These are phyloP conservation scores for Forsythia suspensa DNA, from an alignment of 257 asterid genomes.

Conservation along the genomic window DNA sequence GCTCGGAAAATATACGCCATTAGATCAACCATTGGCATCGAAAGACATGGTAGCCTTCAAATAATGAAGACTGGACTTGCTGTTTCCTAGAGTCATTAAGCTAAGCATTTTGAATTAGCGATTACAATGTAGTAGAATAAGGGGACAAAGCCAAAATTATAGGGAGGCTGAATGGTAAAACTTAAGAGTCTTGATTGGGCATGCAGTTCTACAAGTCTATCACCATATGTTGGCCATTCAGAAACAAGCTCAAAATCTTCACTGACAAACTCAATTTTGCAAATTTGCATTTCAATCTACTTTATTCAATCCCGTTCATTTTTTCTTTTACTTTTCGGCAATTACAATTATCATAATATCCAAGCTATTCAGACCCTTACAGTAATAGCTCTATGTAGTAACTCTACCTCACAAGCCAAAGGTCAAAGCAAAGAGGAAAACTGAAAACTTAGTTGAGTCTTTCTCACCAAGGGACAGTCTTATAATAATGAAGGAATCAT, in stretches of 20 bases:
- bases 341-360: background rate
- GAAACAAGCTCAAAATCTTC: background rate
- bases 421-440: constrained; percentile 5
- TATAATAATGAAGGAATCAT: constrained; percentile 7
- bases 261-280: background rate
- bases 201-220: too few relatives aligned
- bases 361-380: constrained; percentile 4
- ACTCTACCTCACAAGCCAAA: background rate
- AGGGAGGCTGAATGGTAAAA: background rate
- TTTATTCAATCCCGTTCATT: background rate
- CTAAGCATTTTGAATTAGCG: background rate
- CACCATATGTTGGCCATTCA: too few relatives aligned
- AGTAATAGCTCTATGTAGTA: background rate
- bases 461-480: background rate
- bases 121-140: background rate
- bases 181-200: background rate
- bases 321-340: background rate
- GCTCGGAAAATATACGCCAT: background rate
- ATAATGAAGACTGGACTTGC: background rate
- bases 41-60: background rate
- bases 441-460: background rate
- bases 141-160: background rate
- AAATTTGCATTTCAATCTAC: constrained; percentile 8
- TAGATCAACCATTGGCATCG: background rate
- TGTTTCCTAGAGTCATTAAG: background rate